phyloP scores from a whole-genome alignment of 163 green algal genomes.

The Scenedesmus sp. region DNA sequence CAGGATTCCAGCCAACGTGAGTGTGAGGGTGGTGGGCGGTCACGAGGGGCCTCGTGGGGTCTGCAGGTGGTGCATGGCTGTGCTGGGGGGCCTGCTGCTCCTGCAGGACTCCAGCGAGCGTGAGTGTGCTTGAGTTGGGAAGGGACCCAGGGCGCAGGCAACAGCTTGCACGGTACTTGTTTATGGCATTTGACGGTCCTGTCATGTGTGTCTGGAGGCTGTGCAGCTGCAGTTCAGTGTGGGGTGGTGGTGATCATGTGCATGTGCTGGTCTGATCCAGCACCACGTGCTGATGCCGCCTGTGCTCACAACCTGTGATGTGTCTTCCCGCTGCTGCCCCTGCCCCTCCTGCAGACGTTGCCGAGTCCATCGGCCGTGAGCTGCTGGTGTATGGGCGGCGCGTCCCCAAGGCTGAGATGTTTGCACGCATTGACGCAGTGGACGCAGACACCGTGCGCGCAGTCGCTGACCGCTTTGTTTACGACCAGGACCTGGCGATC shows the following conservation, averaged over 20 bases:
- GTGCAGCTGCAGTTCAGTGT: no score
- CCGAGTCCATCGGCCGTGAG: slow-evolving; percentile 87
- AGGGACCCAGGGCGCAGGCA: no score
- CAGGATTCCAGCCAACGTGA: slow-evolving; percentile 76
- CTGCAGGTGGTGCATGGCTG: no score
- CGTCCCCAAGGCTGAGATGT: slow-evolving; percentile 97
- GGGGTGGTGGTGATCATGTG: no score
- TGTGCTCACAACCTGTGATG: background rate
- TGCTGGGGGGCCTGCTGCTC: slow-evolving; percentile 84
- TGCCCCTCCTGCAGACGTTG: slow-evolving; percentile 65
- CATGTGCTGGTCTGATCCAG: background rate
- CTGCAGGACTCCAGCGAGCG: slow-evolving; percentile 75
- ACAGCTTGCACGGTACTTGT: no score
- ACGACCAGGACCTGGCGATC: slow-evolving; percentile 96
- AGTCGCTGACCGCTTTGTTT: slow-evolving; percentile 96
- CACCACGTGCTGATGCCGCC: background rate
- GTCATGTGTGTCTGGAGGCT: no score
- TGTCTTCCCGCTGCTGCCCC: background rate
- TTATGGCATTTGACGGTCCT: no score
- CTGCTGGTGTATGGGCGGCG: slow-evolving; percentile 96
- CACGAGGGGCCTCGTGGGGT: no score
- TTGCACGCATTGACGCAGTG: slow-evolving; percentile 98
- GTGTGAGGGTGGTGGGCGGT: slow-evolving; percentile 16
- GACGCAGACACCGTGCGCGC: slow-evolving; percentile 89
- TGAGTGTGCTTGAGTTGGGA: slow-evolving; percentile 42